Evolutionary conservation across 306 rosid genomes (phyloP), one percentile per base, ranked within the genome.

Genomic region (Delonix regia): DNA sequence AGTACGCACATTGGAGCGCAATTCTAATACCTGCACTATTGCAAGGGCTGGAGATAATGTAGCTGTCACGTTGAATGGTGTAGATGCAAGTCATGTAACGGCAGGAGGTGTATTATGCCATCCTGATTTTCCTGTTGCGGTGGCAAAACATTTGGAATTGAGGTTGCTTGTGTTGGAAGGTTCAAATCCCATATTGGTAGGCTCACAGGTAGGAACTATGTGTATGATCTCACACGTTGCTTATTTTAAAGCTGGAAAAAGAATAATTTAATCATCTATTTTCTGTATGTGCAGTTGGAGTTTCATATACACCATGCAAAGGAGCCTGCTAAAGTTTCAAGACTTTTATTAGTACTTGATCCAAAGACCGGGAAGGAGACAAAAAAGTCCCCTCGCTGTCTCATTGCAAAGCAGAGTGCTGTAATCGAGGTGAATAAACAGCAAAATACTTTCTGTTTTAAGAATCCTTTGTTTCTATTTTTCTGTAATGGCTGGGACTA

Each of bases 31-130:
- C 27, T 93, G 99, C 79, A 19, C 88, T 9, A 73, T 87, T 67
- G 99, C 96, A 36, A 90, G 99, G 86, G 94, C 99, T 59, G 99
- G 99, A 41, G 99, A 95, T 83, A 95, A 85, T 69, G 92, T 95
- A 22, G 85, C 93, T 53, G 94, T 95, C 75, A 83, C 83, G 5
- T 84, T 95, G 83, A 92, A 93, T 76, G 98, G 93, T 82, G 82
- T 95, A 27, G 97, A 91, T 69, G 89, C 76, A 52, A 86, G 79
- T 79, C 85, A 80, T 70, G 96, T 93, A 75, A 85, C 76, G 83
- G 88, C 98, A 22, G 99, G 99, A 34, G 98, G 91, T 10, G 98
- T 95, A 18, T 87, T 95, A 33, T 95, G 99, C 85, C 98, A 95
- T 86, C 99, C 98, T 33, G 91, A 87, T 86, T 93, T 91, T 82